Base-by-base conservation (phyloP, 148 eudicot genomes). In the Rhododendron williamsianum region DNA sequence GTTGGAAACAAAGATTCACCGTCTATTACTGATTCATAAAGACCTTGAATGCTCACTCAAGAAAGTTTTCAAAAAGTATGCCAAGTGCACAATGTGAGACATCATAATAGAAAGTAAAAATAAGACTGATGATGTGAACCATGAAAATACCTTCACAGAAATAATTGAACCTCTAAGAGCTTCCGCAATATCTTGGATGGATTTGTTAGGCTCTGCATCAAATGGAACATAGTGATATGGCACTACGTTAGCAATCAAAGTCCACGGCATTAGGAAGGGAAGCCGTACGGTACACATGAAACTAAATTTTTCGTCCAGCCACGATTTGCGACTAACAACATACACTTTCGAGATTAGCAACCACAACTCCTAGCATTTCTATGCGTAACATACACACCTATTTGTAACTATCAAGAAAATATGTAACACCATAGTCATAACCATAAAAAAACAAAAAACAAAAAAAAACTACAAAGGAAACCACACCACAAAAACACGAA, bases 171-270 rank as follows among this genome's bases (percentile, higher is more conserved):
- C 98, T 30, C 87, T 81, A 79, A 96, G 92, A 85, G 90, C 89
- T 90, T 88, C 93, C 81, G 97, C 99, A 86, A 94, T 91, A 88
- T 94, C 92, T 87, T 92, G 97, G 86, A 94, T 95, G 67, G 91
- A 49, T 87, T 92, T 94, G 11, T 87, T 80, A 48, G 97, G 96
- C 84, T 94, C 99, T 96, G 88, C 93, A 91, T 60, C 52, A 85
- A 84, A 83, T 46, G 56, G 58, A 54, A 89, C 84, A 86, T 2
- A 83, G 38, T 69, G 49, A 86, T 54, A 81, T 74, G 4, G 81
- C 35, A 11, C 69, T 52, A 36, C 0, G 60, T 74, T 81, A 86
- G 86, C 56, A 67, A 86, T 51, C 36, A 78, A 69, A 69, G n/a
- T 8, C 43, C 78, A 25, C 0, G 60, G 56, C 84, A 81, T 23